These are phyloP conservation scores for Gossypium rotundifolium DNA, from an alignment of 345 rosid species.

Conservation along the genomic window DNA sequence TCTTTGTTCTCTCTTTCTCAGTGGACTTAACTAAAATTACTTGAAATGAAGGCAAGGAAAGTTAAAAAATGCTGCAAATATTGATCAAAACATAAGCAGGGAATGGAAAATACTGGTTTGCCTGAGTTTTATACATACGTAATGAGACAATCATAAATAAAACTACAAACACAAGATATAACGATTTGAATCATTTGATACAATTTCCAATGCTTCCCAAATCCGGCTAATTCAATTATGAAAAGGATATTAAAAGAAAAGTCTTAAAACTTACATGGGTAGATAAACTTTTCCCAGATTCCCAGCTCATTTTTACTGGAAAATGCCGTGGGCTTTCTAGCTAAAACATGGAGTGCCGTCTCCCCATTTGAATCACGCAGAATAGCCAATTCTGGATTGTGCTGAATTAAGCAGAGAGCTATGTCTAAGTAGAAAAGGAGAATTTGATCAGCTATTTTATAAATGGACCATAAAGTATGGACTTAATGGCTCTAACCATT, in stretches of 20 bases:
- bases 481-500: background rate
- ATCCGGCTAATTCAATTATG: background rate
- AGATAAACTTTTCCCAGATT: constrained; percentile 19
- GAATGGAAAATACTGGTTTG: too few species aligned
- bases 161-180: background rate
- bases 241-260: background rate
- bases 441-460: background rate
- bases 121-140: too few species aligned
- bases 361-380: constrained; percentile 20
- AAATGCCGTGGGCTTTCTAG: constrained; percentile 21
- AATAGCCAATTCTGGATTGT: constrained; percentile 30
- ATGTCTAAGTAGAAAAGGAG: constrained; percentile 19
- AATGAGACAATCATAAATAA: too few species aligned
- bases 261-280: constrained; percentile 21
- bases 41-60: too few species aligned
- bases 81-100: too few species aligned
- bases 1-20: too few species aligned
- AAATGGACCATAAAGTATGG: background rate
- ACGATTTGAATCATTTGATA: background rate
- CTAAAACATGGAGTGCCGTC: constrained; percentile 35
- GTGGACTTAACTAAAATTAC: too few species aligned
- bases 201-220: background rate
- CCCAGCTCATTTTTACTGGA: background rate
- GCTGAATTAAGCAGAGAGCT: constrained; percentile 27
- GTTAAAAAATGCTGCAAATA: too few species aligned